Percentiles rank a stretch among this genome's conserved stretches.
Conservation (phyloP, 169 alveolate genomes). For the Babesia divergens region DNA sequence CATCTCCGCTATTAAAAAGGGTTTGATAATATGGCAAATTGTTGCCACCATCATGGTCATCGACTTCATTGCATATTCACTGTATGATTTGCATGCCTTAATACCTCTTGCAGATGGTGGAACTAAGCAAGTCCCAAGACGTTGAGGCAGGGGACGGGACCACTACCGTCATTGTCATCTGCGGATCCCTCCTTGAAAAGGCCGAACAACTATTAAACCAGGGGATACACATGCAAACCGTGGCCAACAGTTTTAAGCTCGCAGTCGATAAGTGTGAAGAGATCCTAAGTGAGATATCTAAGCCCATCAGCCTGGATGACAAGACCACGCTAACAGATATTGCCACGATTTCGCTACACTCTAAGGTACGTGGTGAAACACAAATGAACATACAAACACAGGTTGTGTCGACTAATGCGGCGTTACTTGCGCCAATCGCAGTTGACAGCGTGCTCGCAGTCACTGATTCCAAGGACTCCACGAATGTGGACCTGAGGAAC, state of each 20-base stretch:
- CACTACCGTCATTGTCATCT: constrained; percentile 97
- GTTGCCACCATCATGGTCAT: not conserved
- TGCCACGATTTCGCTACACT: constrained; percentile 95
- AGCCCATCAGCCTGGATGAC: constrained; percentile 92
- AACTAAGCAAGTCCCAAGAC: constrained; percentile 97
- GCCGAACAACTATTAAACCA: constrained; percentile 91
- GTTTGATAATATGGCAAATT: not conserved
- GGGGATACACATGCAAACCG: constrained; percentile 97
- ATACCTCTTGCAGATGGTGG: constrained; percentile 82
- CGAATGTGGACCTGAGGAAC: constrained; percentile 85
- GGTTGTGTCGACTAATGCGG: constrained; percentile 92
- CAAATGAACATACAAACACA: not conserved
- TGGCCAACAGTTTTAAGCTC: constrained; percentile 91
- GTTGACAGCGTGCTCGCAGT: constrained; percentile 92
- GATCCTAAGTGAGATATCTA: constrained; percentile 88
- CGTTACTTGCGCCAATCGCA: constrained; percentile 97
- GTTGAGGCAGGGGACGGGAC: constrained; percentile 99
- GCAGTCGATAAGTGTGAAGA: constrained; percentile 87
- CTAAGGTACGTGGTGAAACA: constrained; percentile 80
- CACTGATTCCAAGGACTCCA: constrained; percentile 72
- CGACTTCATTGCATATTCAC: not conserved
- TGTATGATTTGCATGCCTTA: not conserved
- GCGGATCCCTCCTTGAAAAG: constrained; percentile 95
- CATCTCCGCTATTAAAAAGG: not conserved
- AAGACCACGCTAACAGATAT: constrained; percentile 89